Evolutionary conservation across 202 grass and related monocot genomes (phyloP).

Genomic region (Miscanthus sacchariflorus): DNA sequence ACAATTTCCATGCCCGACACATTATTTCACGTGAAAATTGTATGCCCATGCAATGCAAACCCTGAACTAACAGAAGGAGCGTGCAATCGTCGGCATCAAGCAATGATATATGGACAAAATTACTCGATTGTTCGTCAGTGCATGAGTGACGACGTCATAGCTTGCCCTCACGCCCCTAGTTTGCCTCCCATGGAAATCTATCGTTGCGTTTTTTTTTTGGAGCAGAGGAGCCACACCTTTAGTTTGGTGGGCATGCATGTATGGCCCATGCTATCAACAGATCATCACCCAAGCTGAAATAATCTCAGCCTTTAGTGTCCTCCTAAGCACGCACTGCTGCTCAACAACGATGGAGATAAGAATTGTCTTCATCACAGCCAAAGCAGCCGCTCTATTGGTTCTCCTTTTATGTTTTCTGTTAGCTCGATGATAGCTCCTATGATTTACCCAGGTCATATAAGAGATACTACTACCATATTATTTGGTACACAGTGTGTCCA

Average conservation of each 20-base stretch:
- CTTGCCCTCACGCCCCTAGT: not conserved
- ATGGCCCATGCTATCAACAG: slow-evolving; percentile 27
- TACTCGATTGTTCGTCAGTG: not conserved
- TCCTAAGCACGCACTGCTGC: slow-evolving; percentile 28
- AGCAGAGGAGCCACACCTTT: slow-evolving; percentile 15
- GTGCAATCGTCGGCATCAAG: slow-evolving; percentile 1
- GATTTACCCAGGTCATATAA: slow-evolving; percentile 39
- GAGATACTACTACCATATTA: slow-evolving; percentile 24
- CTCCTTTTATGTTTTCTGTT: slow-evolving; percentile 3
- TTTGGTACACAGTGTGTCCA: not conserved
- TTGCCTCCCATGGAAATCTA: not conserved
- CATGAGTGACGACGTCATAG: slow-evolving; percentile 13
- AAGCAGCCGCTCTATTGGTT: slow-evolving; percentile 4
- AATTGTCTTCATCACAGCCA: slow-evolving; percentile 27
- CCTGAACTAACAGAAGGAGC: not conserved
- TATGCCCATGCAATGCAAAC: not conserved
- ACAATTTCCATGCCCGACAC: no score
- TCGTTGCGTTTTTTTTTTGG: not conserved
- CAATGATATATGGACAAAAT: not conserved
- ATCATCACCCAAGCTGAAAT: slow-evolving; percentile 32
- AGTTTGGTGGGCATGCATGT: not conserved
- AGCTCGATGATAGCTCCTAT: not conserved
- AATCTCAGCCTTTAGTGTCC: not conserved
- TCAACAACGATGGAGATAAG: slow-evolving; percentile 35
- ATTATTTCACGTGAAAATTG: not conserved